phyloP scores from a whole-genome alignment of 2,329 filamentous ascomycete genomes.

The Aspergillus amoenus region DNA sequence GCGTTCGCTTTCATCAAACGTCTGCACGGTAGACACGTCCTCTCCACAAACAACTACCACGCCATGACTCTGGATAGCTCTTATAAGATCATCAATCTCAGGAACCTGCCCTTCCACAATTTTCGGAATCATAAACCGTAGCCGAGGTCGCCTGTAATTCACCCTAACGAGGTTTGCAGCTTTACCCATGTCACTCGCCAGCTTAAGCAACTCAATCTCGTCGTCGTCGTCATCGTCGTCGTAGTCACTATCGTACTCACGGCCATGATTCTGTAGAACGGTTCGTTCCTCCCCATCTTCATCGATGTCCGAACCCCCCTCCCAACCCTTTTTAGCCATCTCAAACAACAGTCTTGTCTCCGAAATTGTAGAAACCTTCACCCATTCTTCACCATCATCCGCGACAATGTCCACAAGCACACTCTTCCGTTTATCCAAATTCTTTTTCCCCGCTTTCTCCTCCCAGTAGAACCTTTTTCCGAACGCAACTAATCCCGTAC shows the following conservation, averaged over 20 bases:
- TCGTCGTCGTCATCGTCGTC: slow-evolving; percentile 52
- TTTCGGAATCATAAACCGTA: slow-evolving; percentile 62
- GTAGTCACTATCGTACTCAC: slow-evolving; percentile 40
- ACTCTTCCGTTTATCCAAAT: slow-evolving; percentile 47
- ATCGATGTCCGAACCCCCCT: slow-evolving; percentile 47
- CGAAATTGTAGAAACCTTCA: slow-evolving; percentile 66
- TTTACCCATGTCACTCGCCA: slow-evolving; percentile 57
- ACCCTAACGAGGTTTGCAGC: slow-evolving; percentile 59
- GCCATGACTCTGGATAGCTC: slow-evolving; percentile 55
- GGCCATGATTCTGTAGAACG: slow-evolving; percentile 25
- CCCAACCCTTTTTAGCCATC: slow-evolving; percentile 67
- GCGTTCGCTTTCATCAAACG: neutral
- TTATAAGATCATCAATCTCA: slow-evolving; percentile 58
- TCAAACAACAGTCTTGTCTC: slow-evolving; percentile 66
- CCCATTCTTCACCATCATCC: slow-evolving; percentile 63
- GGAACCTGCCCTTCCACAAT: slow-evolving; percentile 51
- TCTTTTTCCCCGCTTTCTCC: slow-evolving; percentile 25
- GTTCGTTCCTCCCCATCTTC: slow-evolving; percentile 35
- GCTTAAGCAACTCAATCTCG: slow-evolving; percentile 60
- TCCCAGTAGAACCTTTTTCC: slow-evolving; percentile 56
- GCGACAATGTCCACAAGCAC: slow-evolving; percentile 66
- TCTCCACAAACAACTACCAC: slow-evolving; percentile 40
- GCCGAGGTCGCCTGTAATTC: slow-evolving; percentile 58
- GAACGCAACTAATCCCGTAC: slow-evolving; percentile 57
- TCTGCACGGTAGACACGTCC: slow-evolving; percentile 14